Percentiles rank a stretch among this genome's conserved stretches.
These are phyloP conservation scores for Nannochloris sp. DNA, from an alignment of 139 green algal species.

Conservation along the genomic window DNA sequence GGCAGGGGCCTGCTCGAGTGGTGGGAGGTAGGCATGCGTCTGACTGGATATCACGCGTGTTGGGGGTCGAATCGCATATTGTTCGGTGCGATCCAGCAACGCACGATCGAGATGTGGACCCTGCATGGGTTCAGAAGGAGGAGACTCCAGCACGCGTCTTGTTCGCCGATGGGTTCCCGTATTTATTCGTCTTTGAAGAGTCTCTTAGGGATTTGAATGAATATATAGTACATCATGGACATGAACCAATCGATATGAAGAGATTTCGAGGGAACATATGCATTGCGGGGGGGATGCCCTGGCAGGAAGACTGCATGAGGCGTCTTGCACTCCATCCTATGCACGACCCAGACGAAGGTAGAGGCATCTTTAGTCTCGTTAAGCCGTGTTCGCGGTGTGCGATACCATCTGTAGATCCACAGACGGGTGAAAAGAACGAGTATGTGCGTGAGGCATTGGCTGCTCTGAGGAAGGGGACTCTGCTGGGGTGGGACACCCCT, in stretches of 20 bases:
- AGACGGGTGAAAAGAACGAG: conserved; percentile 41
- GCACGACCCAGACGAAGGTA: too few relatives aligned
- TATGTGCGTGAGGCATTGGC: conserved; percentile 49
- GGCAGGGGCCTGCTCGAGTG: conserved; percentile 1
- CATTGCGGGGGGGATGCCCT: conserved; percentile 31
- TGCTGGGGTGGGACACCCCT: conserved; percentile 27
- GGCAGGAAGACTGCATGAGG: conserved; percentile 52
- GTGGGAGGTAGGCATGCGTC: background rate
- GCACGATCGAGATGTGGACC: too few relatives aligned
- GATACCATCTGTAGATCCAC: conserved; percentile 61
- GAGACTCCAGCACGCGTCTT: conserved; percentile 6
- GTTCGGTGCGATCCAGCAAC: too few relatives aligned
- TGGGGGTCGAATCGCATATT: too few relatives aligned
- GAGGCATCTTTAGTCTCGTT: conserved; percentile 35
- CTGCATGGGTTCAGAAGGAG: too few relatives aligned
- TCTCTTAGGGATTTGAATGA: conserved; percentile 48
- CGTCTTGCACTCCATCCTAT: conserved; percentile 13
- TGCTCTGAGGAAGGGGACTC: conserved; percentile 26
- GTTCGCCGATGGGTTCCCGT: conserved; percentile 60
- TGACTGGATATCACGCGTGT: too few relatives aligned
- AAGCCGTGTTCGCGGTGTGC: conserved; percentile 61
- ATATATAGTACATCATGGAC: background rate
- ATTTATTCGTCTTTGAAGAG: conserved; percentile 44
- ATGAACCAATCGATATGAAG: conserved; percentile 45
- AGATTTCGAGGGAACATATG: conserved; percentile 72